phyloP scores from a whole-genome alignment of 306 rosid species.

The Trichosanthes cucumerina region DNA sequence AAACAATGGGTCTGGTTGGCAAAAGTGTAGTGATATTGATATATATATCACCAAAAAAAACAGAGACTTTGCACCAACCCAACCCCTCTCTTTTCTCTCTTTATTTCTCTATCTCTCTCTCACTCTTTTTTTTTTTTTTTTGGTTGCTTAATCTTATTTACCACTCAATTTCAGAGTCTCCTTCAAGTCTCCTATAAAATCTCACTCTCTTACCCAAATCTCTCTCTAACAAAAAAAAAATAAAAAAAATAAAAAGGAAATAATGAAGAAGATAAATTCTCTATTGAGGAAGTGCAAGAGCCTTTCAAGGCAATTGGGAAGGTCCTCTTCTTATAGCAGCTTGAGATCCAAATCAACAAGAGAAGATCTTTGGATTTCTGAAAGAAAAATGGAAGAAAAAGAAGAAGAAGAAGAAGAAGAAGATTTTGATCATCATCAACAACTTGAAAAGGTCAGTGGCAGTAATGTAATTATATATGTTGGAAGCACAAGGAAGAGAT shows the following conservation, averaged over 20 bases:
- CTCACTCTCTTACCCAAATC: constrained; percentile 1
- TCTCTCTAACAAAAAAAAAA: background rate
- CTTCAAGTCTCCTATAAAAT: constrained; percentile 37
- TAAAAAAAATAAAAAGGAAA: too few species aligned
- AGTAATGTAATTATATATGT: constrained; percentile 33
- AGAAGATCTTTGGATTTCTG: constrained; percentile 31
- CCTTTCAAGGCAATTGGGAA: constrained; percentile 59
- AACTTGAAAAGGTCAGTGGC: constrained; percentile 20
- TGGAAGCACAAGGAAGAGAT: constrained; percentile 70
- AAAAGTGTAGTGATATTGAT: background rate
- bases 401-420: background rate
- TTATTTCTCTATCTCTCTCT: background rate
- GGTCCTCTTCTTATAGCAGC: constrained; percentile 69
- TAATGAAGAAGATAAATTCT: constrained; percentile 57
- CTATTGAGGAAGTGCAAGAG: constrained; percentile 81
- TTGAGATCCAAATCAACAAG: constrained; percentile 61
- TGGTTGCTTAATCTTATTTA: constrained; percentile 14
- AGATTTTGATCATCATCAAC: constrained; percentile 11
- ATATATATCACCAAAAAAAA: constrained; percentile 41
- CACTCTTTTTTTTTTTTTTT: too few species aligned
- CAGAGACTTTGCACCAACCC: constrained; percentile 45
- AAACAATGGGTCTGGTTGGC: background rate
- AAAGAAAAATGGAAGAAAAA: background rate
- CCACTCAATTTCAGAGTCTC: constrained; percentile 29
- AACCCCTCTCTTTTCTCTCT: constrained; percentile 9